phyloP scores from a whole-genome alignment of 2,329 filamentous ascomycete genomes.

The Helotiales sp. region DNA sequence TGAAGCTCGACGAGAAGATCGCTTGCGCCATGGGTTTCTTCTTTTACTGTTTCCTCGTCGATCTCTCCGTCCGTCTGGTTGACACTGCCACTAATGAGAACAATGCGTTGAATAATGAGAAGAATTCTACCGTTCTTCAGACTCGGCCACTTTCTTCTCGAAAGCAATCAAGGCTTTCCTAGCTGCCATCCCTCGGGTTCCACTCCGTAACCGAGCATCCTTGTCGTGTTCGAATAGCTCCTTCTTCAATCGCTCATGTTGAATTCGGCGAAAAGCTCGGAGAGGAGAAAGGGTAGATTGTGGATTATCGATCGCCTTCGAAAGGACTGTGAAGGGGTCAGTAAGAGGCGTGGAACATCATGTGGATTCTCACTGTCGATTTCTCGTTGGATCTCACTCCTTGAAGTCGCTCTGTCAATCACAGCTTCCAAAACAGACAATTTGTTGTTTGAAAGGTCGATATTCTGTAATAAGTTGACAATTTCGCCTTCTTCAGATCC shows the following conservation, averaged over 20 bases:
- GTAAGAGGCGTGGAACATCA: neutral
- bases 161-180: conserved; percentile 74
- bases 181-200: conserved; percentile 74
- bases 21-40: conserved; percentile 70
- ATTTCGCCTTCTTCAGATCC: conserved; percentile 44
- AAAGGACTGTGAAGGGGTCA: conserved; percentile 51
- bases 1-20: conserved; percentile 74
- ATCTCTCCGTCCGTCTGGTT: conserved; percentile 62
- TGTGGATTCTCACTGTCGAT: conserved; percentile 56
- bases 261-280: conserved; percentile 63
- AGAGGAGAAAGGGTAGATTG: conserved; percentile 63
- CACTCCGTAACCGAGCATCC: conserved; percentile 74
- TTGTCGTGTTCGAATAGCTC: conserved; percentile 73
- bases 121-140: conserved; percentile 38
- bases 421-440: conserved; percentile 69
- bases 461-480: conserved; percentile 15
- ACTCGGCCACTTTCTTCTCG: conserved; percentile 69
- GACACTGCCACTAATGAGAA: conserved; percentile 39
- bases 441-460: conserved; percentile 35
- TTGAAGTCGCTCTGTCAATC: conserved; percentile 63
- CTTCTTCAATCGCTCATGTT: conserved; percentile 64
- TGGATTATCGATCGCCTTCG: conserved; percentile 60
- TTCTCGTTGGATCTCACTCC: conserved; percentile 62
- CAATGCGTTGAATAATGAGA: neutral
- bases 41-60: conserved; percentile 58